These are phyloP conservation scores for Arthrobotrys megalospora DNA, from an alignment of 2,329 filamentous ascomycete species.

Conservation along the genomic window DNA sequence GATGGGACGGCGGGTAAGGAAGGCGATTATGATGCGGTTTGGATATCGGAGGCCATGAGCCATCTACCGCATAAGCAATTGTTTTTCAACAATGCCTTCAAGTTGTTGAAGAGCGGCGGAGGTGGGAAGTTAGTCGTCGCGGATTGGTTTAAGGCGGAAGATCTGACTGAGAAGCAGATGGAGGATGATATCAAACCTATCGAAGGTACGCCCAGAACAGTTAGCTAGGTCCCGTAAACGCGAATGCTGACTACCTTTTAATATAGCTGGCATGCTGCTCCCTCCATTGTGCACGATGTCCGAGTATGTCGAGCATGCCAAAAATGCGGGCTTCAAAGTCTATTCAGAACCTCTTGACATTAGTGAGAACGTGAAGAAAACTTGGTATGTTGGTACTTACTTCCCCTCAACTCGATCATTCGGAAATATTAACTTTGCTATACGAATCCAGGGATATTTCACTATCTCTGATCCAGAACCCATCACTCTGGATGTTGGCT, in stretches of 20 bases:
- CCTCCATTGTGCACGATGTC: conserved; percentile 73
- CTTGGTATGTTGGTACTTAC: conserved; percentile 69
- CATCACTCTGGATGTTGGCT: conserved; percentile 75
- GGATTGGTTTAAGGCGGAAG: conserved; percentile 75
- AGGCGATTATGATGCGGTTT: conserved; percentile 72
- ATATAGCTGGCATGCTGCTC: conserved; percentile 74
- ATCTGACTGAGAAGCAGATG: conserved; percentile 69
- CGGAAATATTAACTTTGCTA: conserved; percentile 1
- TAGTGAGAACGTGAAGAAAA: conserved; percentile 74
- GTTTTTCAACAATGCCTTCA: conserved; percentile 73
- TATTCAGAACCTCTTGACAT: conserved; percentile 72
- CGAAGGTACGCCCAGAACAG: conserved; percentile 68
- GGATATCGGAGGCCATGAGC: conserved; percentile 76
- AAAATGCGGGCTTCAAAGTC: conserved; percentile 70
- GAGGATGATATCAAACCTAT: conserved; percentile 74
- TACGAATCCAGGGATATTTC: conserved; percentile 73
- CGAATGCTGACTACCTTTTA: neutral
- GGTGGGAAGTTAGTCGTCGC: conserved; percentile 73
- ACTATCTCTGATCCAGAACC: conserved; percentile 74
- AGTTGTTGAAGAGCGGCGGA: conserved; percentile 69
- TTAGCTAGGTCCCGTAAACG: neutral
- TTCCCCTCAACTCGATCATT: neutral
- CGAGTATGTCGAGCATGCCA: conserved; percentile 72
- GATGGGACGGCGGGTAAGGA: conserved; percentile 64
- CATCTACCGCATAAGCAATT: conserved; percentile 75